Evolutionary conservation across 2,329 filamentous ascomycete species (phyloP), one percentile per base, ranked within the genome.

Genomic region (Epichloe sylvatica): DNA sequence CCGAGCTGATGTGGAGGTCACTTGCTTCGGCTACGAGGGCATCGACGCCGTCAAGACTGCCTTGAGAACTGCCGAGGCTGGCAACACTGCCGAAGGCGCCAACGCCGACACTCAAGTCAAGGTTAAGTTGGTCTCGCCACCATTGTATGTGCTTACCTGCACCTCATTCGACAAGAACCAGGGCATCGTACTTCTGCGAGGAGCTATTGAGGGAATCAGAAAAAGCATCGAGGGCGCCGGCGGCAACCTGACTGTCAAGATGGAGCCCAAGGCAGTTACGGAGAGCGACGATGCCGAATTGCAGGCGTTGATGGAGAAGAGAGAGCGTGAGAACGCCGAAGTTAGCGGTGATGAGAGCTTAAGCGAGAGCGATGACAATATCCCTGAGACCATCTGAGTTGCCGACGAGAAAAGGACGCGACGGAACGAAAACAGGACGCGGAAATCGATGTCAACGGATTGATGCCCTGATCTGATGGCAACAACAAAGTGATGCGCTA

Each of bases 181-280:
- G 47, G 92, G 92, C 52, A 95, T 98, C 61, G 73, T 81, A 54
- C 80, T 84, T 54, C 73, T 98, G 58, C 87, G 95, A 68, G 83
- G 88, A 63, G 88, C 92, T 17, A 98, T 98, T 59, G 76, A 85
- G 61, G 86, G 90, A 60, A 90, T 98, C 60, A 78, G 84, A 60
- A 77, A 73, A 62, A 89, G 77, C 67, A 98, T 98, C 64, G 80
- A 82, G 64, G 74, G 69, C 43, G 78, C 85, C 1, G 86, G 86
- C 49, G 92, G 92, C 53, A 81, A 80, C 63, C 84, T 91, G 63
- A 78, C 83, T 41, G 84, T 96, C 60, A 95, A 94, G 81, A 98
- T 98, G 92, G 90, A 92, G 62, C 92, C 92, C 58, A 97, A 97
- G 81, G 92, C 94, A 4, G 92, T 98, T 54, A 98, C 92, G 1